Base-by-base conservation (phyloP, 2,329 filamentous ascomycete species). In the Penicillium oxalicum region DNA sequence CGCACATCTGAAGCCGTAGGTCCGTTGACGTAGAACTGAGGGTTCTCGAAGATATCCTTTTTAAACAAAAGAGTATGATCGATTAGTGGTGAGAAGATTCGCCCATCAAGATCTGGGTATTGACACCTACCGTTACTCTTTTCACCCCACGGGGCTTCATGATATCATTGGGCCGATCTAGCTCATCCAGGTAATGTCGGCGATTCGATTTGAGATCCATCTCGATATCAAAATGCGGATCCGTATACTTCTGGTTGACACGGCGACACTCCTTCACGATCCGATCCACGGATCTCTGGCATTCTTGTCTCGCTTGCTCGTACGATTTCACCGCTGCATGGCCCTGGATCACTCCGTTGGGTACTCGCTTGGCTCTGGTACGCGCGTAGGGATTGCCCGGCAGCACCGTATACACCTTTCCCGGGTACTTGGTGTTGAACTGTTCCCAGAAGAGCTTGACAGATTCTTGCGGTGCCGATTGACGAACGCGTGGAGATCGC, bases 151-250 rank as follows among this genome's bases (percentile, higher is more conserved):
- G 87, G 27, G 88, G 88, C 13, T 69, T 66, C 57, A 77, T 74
- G 12, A 68, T 66, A 41, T 62, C 49, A 40, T 68, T 69, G 4
- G 45, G 48, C 28, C 53, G 57, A 35, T 58, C 62, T 40, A 82
- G 58, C 2, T 75, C 74, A 56, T 77, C 73, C 28, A 82, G 61
- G 57, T 76, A 82, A 58, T 81, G 73, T 41, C 72, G 61, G 11
- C 64, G 68, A n/a, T 71, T 69, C 34, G 74, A 73, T 69, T 88
- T 86, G 53, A 90, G 75, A 64, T 91, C 87, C 34, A 80, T 74
- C 62, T 93, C 88, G 44, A 95, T 82, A 64, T 95, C 86, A 63
- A 95, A 95, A 65, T 93, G 83, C n/a, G 84, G 81, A 62, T 94
- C 88, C 12, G 85, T 80, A 64, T 94, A 95, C 67, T 89, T 91